phyloP scores from a whole-genome alignment of 345 rosid genomes.

The Lagerstroemia speciosa region DNA sequence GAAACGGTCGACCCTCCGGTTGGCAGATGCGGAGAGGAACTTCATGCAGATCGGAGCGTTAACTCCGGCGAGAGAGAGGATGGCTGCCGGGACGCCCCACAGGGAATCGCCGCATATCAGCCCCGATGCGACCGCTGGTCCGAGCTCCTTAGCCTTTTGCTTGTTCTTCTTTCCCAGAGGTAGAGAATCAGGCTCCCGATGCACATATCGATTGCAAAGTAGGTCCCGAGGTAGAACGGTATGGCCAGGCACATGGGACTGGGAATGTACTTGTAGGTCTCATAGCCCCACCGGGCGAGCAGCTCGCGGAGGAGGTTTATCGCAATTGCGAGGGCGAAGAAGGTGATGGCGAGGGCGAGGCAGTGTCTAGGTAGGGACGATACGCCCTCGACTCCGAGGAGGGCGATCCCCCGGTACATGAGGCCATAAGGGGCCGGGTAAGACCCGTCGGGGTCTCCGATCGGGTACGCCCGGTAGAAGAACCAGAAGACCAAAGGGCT shows the following conservation, averaged over 20 bases:
- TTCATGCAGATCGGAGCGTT: slow-evolving; percentile 84
- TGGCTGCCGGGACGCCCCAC: slow-evolving; percentile 86
- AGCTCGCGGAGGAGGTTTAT: slow-evolving; percentile 32
- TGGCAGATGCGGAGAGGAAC: slow-evolving; percentile 54
- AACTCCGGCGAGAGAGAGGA: slow-evolving; percentile 60
- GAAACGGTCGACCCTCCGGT: slow-evolving; percentile 44
- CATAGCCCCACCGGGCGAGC: slow-evolving; percentile 17
- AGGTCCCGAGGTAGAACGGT: slow-evolving; percentile 79
- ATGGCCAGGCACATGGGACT: slow-evolving; percentile 96
- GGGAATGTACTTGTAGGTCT: slow-evolving; percentile 50
- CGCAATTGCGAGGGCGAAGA: slow-evolving; percentile 36
- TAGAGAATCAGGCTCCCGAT: slow-evolving; percentile 73
- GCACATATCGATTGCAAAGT: slow-evolving; percentile 85
- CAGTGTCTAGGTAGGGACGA: slow-evolving; percentile 65
- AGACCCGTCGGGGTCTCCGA: slow-evolving; percentile 52
- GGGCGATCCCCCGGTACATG: slow-evolving; percentile 71
- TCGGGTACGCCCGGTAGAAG: slow-evolving; percentile 63
- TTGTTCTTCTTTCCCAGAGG: slow-evolving; percentile 52
- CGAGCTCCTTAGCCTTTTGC: slow-evolving; percentile 42
- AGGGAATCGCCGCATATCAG: slow-evolving; percentile 83
- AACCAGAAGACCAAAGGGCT: slow-evolving; percentile 76
- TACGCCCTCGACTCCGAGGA: slow-evolving; percentile 65
- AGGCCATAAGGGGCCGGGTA: slow-evolving; percentile 75
- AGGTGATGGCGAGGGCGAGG: slow-evolving; percentile 37
- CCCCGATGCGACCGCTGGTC: slow-evolving; percentile 75